phyloP scores from a whole-genome alignment of 495 filamentous ascomycete genomes.

The Zalerion maritima region DNA sequence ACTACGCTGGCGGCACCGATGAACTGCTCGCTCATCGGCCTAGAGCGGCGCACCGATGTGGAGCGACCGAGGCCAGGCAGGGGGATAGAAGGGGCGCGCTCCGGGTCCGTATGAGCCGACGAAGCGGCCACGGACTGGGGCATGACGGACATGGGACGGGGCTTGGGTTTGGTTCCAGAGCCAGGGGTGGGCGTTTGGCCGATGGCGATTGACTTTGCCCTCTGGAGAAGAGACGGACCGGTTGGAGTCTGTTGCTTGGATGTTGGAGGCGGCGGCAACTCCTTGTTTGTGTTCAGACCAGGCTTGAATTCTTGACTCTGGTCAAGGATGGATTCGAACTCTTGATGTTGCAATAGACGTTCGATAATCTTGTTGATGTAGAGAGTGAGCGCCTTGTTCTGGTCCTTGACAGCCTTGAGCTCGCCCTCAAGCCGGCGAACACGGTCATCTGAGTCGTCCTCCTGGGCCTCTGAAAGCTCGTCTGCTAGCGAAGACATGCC shows the following conservation, averaged over 20 bases:
- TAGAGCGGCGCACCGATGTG: slow-evolving; percentile 39
- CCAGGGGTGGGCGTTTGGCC: slow-evolving; percentile 18
- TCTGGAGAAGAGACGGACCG: slow-evolving; percentile 50
- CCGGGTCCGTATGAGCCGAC: slow-evolving; percentile 44
- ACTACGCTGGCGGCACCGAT: slow-evolving; percentile 56
- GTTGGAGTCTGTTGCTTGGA: slow-evolving; percentile 38
- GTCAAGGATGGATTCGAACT: slow-evolving; percentile 84
- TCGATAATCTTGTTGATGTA: slow-evolving; percentile 99
- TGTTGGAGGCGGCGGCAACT: slow-evolving; percentile 66
- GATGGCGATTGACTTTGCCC: slow-evolving; percentile 59
- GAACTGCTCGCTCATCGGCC: slow-evolving; percentile 58
- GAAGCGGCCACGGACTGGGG: slow-evolving; percentile 21
- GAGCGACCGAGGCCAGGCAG: slow-evolving; percentile 44
- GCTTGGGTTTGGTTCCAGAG: slow-evolving; percentile 39
- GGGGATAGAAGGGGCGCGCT: slow-evolving; percentile 74
- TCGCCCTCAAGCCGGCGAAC: slow-evolving; percentile 61
- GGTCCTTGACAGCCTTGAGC: slow-evolving; percentile 67
- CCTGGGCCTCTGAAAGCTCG: slow-evolving; percentile 54
- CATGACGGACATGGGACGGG: slow-evolving; percentile 48
- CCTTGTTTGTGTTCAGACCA: slow-evolving; percentile 54
- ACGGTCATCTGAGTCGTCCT: slow-evolving; percentile 42
- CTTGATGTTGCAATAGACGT: slow-evolving; percentile 80
- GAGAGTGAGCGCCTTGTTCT: slow-evolving; percentile 90
- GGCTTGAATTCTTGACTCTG: slow-evolving; percentile 47
- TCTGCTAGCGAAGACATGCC: slow-evolving; percentile 73